Conservation (phyloP, 768 basidiomycete species). For the Russula vinacea region DNA sequence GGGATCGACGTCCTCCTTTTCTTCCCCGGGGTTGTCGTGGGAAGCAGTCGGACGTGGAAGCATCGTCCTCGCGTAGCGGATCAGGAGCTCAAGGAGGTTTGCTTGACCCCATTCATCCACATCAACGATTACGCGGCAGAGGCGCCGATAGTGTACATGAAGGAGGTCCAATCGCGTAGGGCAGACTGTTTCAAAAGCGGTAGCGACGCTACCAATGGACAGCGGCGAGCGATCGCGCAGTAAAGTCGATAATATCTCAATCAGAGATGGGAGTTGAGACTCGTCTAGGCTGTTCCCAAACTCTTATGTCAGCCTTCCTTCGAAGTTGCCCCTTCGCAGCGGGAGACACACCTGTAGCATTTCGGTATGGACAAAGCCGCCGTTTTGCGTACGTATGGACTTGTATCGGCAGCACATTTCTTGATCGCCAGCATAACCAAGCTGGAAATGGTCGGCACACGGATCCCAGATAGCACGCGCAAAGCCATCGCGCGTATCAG, state of each 20-base stretch:
- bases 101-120: conserved; percentile 98
- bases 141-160: conserved; percentile 81
- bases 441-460: conserved; percentile 82
- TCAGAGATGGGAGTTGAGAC: conserved; percentile 65
- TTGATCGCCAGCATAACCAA: conserved; percentile 85
- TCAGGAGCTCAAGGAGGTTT: conserved; percentile 69
- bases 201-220: conserved; percentile 79
- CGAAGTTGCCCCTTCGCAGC: conserved; percentile 19
- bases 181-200: conserved; percentile 85
- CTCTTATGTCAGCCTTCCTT: background rate
- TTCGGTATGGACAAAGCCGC: conserved; percentile 89
- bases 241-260: conserved; percentile 61
- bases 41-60: conserved; percentile 56
- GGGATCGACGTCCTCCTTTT: conserved; percentile 64
- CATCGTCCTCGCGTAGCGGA: conserved; percentile 83
- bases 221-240: conserved; percentile 79
- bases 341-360: conserved; percentile 60
- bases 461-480: conserved; percentile 87
- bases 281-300: conserved; percentile 59
- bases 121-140: conserved; percentile 82
- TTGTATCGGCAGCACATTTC: conserved; percentile 87
- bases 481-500: conserved; percentile 96
- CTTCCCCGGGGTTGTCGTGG: conserved; percentile 34
- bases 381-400: conserved; percentile 92
- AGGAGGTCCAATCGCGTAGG: conserved; percentile 83